Evolutionary conservation across 2,329 filamentous ascomycete genomes (phyloP), one percentile per base, ranked within the genome.

Genomic region (Ilyonectria destructans): DNA sequence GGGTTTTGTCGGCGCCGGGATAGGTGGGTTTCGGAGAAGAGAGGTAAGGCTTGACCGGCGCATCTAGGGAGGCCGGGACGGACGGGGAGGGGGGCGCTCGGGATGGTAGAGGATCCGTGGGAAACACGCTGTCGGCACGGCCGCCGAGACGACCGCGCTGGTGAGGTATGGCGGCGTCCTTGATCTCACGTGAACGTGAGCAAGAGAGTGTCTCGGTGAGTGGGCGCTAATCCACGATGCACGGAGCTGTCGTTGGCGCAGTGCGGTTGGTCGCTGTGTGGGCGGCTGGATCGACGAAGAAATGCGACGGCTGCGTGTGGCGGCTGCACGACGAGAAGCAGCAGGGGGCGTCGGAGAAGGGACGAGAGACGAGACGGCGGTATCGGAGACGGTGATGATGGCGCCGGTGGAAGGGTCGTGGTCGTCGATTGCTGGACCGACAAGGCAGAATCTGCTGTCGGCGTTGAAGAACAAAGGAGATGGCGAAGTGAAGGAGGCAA

Each of bases 31-130:
- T 81, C 48, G 78, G 76, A 45, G 78, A 78, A 29, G 70, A 63
- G 61, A 77, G 71, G 33, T 74, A 75, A 68, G 75, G 66, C 60
- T 77, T 78, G 61, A 73, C 72, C 56, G 74, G 70, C 55, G 69
- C 71, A 71, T 77, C 77, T 73, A 79, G 55, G 78, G 78, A 69
- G 77, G 77, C 65, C 65, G 73, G 64, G 62, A 69, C 46, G 66
- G 72, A 62, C 51, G 72, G 63, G 59, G 72, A 67, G 68, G 72
- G 69, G 60, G 69, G 57, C 65, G 71, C 62, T 70, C 73, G 71
- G 77, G 78, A 78, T 77, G 81, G 78, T 82, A 82, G 80, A 72
- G 85, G 81, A 86, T 84, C 84, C 85, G 85, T 87, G 80, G 84
- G 82, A 81, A 81, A 77, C 77, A 81, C 71, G 73, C 71, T 72